Evolutionary conservation across 306 rosid genomes (phyloP).

Genomic region (Fragaria nilgerrensis): DNA sequence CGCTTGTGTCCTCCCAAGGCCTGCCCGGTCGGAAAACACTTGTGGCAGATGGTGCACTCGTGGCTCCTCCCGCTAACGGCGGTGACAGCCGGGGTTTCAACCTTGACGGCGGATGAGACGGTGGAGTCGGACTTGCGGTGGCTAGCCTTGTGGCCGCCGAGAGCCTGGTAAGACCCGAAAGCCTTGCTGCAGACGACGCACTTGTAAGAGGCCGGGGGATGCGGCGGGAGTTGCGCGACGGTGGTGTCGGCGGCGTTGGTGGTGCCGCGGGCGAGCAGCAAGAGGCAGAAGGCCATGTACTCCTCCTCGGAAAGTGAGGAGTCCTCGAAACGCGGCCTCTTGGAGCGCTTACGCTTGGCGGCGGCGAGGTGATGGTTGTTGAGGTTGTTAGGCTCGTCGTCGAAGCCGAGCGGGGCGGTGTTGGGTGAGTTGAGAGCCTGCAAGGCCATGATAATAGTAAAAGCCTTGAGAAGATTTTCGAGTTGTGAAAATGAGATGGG

Average conservation of each 20-base stretch:
- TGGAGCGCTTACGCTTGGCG: constrained; percentile 72
- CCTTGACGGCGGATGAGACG: constrained; percentile 14
- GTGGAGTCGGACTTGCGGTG: constrained; percentile 59
- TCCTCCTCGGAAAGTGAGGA: constrained; percentile 65
- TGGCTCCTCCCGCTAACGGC: constrained; percentile 44
- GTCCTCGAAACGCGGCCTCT: constrained; percentile 45
- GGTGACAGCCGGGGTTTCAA: background rate
- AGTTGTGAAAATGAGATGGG: too few species aligned
- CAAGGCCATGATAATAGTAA: background rate
- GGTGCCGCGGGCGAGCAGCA: constrained; percentile 77
- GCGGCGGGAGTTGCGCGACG: background rate
- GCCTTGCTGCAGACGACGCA: constrained; percentile 74
- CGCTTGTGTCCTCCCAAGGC: constrained; percentile 98
- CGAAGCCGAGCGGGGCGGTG: constrained; percentile 21
- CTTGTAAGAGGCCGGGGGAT: constrained; percentile 34
- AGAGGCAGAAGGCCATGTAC: constrained; percentile 95
- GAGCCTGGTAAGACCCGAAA: constrained; percentile 81
- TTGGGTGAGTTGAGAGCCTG: constrained; percentile 73
- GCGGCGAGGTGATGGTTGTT: constrained; percentile 29
- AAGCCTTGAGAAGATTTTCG: too few species aligned
- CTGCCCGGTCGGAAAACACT: constrained; percentile 81
- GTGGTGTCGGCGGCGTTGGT: background rate
- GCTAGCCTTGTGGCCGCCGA: constrained; percentile 95
- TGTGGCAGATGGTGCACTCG: constrained; percentile 83
- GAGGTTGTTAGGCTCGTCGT: constrained; percentile 26